phyloP scores from a whole-genome alignment of 345 rosid species.

The Murraya koenigii region DNA sequence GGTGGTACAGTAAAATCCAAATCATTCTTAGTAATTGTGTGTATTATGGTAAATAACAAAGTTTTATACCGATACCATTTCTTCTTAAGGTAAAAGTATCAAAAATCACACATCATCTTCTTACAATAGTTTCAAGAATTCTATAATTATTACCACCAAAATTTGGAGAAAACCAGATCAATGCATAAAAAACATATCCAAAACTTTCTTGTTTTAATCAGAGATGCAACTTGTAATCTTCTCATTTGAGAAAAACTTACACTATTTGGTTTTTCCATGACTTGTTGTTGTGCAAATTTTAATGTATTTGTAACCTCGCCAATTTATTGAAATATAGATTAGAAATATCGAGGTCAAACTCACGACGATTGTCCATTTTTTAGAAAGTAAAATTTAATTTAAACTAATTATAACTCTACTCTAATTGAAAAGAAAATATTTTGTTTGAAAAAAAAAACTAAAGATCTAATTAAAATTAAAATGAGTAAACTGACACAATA shows the following conservation, averaged over 20 bases:
- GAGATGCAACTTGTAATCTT: not conserved
- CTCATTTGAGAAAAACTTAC: not conserved
- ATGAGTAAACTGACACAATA: too few species aligned
- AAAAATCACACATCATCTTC: not conserved
- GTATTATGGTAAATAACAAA: not conserved
- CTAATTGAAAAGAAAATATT: too few species aligned
- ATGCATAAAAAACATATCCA: not conserved
- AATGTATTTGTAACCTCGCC: too few species aligned
- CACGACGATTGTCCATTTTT: too few species aligned
- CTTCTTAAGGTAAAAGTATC: not conserved
- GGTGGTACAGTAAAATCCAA: not conserved
- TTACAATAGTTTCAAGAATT: not conserved
- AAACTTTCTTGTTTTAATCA: not conserved
- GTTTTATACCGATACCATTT: not conserved
- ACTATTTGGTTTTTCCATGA: not conserved
- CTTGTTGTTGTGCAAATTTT: too few species aligned
- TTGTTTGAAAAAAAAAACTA: too few species aligned
- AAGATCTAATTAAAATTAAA: too few species aligned
- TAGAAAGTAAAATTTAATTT: too few species aligned
- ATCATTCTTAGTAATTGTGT: not conserved
- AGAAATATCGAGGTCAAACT: too few species aligned
- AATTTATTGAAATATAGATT: too few species aligned
- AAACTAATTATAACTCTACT: too few species aligned
- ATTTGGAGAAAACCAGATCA: slow-evolving; percentile 1
- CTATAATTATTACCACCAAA: not conserved